Conservation (phyloP, 192 early-diverging fungal genomes). For the Backusella psychrophila region DNA sequence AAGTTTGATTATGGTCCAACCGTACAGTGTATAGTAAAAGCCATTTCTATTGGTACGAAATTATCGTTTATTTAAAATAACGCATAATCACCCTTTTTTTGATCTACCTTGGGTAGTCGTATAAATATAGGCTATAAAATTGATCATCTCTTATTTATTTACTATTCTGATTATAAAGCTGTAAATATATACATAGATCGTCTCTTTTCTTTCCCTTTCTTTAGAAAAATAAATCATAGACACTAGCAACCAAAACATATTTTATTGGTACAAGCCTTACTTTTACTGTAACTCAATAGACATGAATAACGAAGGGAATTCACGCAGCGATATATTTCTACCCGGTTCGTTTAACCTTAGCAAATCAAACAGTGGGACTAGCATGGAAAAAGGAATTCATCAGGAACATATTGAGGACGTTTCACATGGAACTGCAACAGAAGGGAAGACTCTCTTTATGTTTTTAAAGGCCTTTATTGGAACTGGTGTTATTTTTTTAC, state of each 20-base stretch:
- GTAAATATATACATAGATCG: background rate
- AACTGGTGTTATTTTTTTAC: constrained; percentile 60
- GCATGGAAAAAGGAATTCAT: background rate
- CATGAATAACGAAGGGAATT: background rate
- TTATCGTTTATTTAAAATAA: background rate
- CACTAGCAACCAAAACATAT: background rate
- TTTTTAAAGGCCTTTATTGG: constrained; percentile 65
- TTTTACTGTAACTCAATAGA: background rate
- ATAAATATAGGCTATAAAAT: background rate
- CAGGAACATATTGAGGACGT: constrained; percentile 13
- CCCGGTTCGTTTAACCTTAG: background rate
- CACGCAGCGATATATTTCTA: background rate
- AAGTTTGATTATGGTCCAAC: background rate
- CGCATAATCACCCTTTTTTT: background rate
- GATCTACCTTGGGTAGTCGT: background rate
- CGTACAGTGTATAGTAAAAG: background rate
- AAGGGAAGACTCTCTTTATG: constrained; percentile 56
- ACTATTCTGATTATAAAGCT: background rate
- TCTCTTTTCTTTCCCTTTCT: background rate
- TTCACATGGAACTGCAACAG: constrained; percentile 40
- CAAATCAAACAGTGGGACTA: background rate
- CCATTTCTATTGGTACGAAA: background rate
- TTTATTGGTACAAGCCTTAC: background rate
- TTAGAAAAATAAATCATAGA: background rate
- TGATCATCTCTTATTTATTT: background rate